Percentiles rank a stretch among this genome's conserved stretches.
These are phyloP conservation scores for Massospora cicadina DNA, from an alignment of 371 early-diverging fungal genomes.

Conservation along the genomic window DNA sequence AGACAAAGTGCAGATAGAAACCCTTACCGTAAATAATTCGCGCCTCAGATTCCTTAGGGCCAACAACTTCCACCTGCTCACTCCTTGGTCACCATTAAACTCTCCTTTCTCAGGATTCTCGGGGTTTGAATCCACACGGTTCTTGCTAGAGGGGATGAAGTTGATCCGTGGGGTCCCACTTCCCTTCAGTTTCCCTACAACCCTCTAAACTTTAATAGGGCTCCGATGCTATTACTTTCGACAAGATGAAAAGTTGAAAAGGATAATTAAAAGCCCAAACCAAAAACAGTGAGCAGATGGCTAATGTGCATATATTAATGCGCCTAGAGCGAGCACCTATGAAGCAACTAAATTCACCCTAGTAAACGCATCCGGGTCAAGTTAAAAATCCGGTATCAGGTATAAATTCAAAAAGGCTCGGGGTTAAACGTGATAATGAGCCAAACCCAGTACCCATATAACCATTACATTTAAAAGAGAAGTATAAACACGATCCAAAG, in stretches of 20 bases:
- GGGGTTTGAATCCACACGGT: no score
- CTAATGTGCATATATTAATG: not conserved
- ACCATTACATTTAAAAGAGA: not conserved
- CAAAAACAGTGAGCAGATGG: not conserved
- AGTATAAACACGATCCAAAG: not conserved
- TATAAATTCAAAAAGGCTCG: no score
- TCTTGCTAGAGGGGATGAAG: not conserved
- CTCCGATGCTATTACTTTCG: no score
- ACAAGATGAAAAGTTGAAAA: not conserved
- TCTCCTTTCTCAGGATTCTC: not conserved
- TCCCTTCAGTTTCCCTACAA: not conserved
- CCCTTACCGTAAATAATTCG: not conserved
- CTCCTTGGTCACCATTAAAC: not conserved
- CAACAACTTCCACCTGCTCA: not conserved
- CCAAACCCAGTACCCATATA: no score
- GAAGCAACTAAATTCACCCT: not conserved
- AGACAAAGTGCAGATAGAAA: not conserved
- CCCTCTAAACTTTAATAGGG: not conserved
- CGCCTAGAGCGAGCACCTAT: not conserved
- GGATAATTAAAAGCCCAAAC: not conserved
- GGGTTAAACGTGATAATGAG: no score
- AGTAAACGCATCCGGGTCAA: no score
- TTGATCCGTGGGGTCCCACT: not conserved
- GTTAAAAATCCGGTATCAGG: no score
- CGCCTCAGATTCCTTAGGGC: not conserved